Percentiles rank a stretch among this genome's conserved stretches.
phyloP scores from a whole-genome alignment of 345 rosid genomes.

The Schrenkiella parvula region DNA sequence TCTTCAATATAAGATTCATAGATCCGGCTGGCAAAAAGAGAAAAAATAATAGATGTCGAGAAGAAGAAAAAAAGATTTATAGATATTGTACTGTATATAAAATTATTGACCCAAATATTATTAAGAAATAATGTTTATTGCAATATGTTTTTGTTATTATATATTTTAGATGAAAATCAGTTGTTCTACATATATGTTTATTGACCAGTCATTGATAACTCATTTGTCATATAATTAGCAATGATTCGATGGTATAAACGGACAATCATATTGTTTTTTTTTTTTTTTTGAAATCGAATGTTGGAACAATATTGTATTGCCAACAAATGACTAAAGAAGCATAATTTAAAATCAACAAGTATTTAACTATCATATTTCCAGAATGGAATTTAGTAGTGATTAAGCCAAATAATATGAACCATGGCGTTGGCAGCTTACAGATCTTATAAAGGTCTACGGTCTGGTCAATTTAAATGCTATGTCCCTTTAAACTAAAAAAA shows the following conservation, averaged over 20 bases:
- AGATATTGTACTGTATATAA: too few species aligned
- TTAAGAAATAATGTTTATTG: neutral
- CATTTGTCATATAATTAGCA: neutral
- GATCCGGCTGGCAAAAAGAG: neutral
- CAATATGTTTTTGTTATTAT: neutral
- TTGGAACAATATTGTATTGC: neutral
- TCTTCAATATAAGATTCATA: neutral
- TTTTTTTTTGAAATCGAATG: neutral
- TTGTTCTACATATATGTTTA: neutral
- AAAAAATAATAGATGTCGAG: neutral
- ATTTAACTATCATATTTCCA: neutral
- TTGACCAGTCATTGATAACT: neutral
- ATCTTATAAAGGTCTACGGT: neutral
- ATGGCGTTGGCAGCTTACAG: neutral
- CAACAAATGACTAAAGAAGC: neutral
- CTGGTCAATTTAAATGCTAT: neutral
- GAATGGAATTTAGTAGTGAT: neutral
- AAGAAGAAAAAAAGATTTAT: too few species aligned
- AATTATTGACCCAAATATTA: neutral
- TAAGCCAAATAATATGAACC: neutral
- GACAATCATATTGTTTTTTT: neutral
- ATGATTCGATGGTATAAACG: neutral
- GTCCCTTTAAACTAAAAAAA: neutral
- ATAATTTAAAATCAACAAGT: neutral
- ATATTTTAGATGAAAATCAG: neutral